A percentile compares a stretch with the other conserved stretches of the same genome.
Evolutionary conservation across 2,329 filamentous ascomycete genomes (phyloP).

Genomic region (Sphaerulina populicola): DNA sequence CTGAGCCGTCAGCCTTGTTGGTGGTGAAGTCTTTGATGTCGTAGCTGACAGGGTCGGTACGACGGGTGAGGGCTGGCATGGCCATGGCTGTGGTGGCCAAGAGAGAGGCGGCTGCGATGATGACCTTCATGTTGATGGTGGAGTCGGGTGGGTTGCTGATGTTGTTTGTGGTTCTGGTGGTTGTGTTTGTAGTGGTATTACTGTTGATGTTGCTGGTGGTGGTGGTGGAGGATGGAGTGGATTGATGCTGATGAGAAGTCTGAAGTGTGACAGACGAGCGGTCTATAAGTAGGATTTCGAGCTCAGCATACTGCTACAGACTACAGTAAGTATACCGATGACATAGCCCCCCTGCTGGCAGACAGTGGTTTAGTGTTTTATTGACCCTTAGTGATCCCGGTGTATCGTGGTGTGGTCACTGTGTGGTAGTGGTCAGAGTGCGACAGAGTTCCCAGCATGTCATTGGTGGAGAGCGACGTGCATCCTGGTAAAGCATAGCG

Average conservation of each 20-base stretch:
- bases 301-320: neutral
- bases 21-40: slow-evolving; percentile 14
- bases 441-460: neutral
- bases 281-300: neutral
- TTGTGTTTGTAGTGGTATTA: neutral
- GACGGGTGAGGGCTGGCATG: neutral
- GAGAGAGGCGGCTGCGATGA: slow-evolving; percentile 13
- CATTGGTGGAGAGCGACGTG: neutral
- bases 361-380: neutral
- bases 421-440: too few species aligned
- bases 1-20: slow-evolving; percentile 10
- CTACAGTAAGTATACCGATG: too few species aligned
- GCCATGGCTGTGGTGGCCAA: slow-evolving; percentile 9
- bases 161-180: neutral
- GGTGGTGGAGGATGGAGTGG: neutral
- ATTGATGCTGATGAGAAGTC: neutral
- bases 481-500: neutral
- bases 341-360: neutral
- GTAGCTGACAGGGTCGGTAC: slow-evolving; percentile 4
- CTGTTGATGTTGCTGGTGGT: neutral
- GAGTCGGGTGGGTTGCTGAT: neutral
- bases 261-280: neutral
- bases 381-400: neutral
- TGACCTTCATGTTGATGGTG: slow-evolving; percentile 16
- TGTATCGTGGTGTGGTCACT: too few species aligned